These are phyloP conservation scores for Hawksworthiomyces lignivorus DNA, from an alignment of 2,329 filamentous ascomycete species.

Conservation along the genomic window DNA sequence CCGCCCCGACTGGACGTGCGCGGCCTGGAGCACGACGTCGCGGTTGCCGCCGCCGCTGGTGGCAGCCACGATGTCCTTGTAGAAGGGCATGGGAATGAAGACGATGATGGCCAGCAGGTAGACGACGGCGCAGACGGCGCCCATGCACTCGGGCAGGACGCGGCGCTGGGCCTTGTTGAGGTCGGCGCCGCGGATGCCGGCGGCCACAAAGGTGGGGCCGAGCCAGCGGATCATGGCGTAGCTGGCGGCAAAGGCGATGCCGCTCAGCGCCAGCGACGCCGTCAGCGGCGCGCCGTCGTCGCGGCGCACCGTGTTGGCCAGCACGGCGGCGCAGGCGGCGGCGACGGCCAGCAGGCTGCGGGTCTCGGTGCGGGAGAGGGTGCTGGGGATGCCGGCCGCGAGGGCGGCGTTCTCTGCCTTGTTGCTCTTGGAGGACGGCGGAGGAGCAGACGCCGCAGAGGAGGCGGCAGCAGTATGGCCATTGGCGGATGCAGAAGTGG, in stretches of 20 bases:
- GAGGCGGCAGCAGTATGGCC: neutral
- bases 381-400: constrained; percentile 11
- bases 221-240: constrained; percentile 92
- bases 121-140: constrained; percentile 83
- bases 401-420: constrained; percentile 8
- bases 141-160: constrained; percentile 94
- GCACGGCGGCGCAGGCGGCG: constrained; percentile 61
- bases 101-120: constrained; percentile 83
- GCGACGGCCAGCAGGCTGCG: constrained; percentile 54
- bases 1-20: constrained; percentile 71
- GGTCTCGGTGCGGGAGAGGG: constrained; percentile 46
- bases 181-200: constrained; percentile 84
- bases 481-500: neutral
- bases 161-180: constrained; percentile 62
- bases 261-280: constrained; percentile 79
- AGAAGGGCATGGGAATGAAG: constrained; percentile 96
- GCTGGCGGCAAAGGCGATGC: constrained; percentile 71
- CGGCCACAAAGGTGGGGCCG: constrained; percentile 78
- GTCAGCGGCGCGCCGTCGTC: constrained; percentile 87
- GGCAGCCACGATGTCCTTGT: constrained; percentile 93
- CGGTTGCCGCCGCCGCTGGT: constrained; percentile 90
- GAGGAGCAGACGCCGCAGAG: neutral
- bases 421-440: neutral
- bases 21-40: constrained; percentile 69
- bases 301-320: constrained; percentile 73